Percentiles rank a stretch among this genome's conserved stretches.
Evolutionary conservation across 306 rosid species (phyloP).

Genomic region (Datisca glomerata): DNA sequence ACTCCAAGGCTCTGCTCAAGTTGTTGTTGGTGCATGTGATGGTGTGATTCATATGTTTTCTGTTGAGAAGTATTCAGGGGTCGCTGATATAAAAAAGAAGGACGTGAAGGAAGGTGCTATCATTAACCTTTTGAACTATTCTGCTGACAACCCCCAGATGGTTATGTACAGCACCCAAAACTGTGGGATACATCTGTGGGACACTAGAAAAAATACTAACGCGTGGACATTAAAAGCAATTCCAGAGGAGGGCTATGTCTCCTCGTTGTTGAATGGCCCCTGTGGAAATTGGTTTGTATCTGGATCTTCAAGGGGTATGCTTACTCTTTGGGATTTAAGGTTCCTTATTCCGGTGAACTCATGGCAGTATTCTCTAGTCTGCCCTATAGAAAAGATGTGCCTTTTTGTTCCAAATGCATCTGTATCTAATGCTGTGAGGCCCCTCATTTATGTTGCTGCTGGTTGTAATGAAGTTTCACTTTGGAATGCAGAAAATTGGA

Average conservation of each 20-base stretch:
- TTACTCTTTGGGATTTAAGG: slow-evolving; percentile 97
- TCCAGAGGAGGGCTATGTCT: slow-evolving; percentile 84
- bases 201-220: slow-evolving; percentile 63
- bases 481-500: slow-evolving; percentile 97
- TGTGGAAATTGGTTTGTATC: slow-evolving; percentile 95
- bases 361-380: slow-evolving; percentile 75
- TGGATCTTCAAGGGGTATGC: slow-evolving; percentile 86
- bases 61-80: slow-evolving; percentile 88
- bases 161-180: slow-evolving; percentile 90
- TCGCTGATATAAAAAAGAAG: slow-evolving; percentile 83
- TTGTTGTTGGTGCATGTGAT: slow-evolving; percentile 92
- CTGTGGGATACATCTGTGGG: slow-evolving; percentile 95
- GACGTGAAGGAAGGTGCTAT: slow-evolving; percentile 89
- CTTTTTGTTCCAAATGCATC: slow-evolving; percentile 66
- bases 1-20: slow-evolving; percentile 82
- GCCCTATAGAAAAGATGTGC: slow-evolving; percentile 85
- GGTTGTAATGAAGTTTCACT: slow-evolving; percentile 96
- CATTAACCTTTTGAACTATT: slow-evolving; percentile 52
- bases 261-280: slow-evolving; percentile 65
- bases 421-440: slow-evolving; percentile 60
- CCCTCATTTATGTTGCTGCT: slow-evolving; percentile 92
- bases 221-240: slow-evolving; percentile 66
- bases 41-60: slow-evolving; percentile 84
- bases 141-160: slow-evolving; percentile 45
- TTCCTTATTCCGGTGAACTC: slow-evolving; percentile 79